A percentile compares a stretch with the other conserved stretches of the same genome.
phyloP scores from a whole-genome alignment of 116 monocot species.

The Phalaenopsis hybrid region DNA sequence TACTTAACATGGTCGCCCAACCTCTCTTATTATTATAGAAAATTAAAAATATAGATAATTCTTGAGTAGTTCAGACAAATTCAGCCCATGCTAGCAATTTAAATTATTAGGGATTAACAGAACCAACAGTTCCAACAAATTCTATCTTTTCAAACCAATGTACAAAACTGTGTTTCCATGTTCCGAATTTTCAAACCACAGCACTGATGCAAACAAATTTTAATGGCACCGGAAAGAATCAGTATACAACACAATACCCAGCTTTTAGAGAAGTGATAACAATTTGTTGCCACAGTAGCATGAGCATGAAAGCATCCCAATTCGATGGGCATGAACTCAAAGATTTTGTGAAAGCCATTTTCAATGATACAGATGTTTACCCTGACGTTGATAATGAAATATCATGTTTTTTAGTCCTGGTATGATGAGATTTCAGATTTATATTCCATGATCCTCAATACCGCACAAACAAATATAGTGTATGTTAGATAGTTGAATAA shows the following conservation, averaged over 20 bases:
- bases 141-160: neutral
- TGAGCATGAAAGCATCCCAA: too few relatives aligned
- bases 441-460: neutral
- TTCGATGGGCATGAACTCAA: too few relatives aligned
- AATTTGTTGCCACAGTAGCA: neutral
- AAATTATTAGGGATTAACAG: neutral
- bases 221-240: neutral
- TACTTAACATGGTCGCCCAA: neutral
- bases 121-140: constrained; percentile 4
- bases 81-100: neutral
- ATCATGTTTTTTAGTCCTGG: too few relatives aligned
- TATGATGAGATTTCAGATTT: too few relatives aligned
- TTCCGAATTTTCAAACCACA: neutral
- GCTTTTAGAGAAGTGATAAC: neutral
- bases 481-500: neutral
- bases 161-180: neutral
- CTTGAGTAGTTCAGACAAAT: neutral
- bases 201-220: neutral
- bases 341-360: too few relatives aligned
- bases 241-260: neutral
- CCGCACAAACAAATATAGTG: neutral
- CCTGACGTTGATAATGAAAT: too few relatives aligned
- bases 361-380: too few relatives aligned
- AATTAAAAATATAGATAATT: neutral
- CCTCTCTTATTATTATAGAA: neutral